Base-by-base conservation (phyloP, 2,329 filamentous ascomycete genomes). In the Trichoderma sp. region DNA sequence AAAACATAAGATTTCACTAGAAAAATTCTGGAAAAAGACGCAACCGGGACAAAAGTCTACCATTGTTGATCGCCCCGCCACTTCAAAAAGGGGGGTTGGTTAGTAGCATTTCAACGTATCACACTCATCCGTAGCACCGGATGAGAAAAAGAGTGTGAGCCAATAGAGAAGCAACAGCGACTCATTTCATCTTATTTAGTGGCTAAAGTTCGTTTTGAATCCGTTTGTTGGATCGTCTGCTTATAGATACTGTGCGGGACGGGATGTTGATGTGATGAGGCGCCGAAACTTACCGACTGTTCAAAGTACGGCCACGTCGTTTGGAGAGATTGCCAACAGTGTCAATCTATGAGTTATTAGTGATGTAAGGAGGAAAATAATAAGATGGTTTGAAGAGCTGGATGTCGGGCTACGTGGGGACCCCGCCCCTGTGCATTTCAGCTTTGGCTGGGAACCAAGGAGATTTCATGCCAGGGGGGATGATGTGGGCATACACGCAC, bases 381-480 rank as follows among this genome's bases (percentile, higher is more conserved):
- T 23, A 20, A 28, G 13, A 26, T 13, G 15, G 26, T 55, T n/a
- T 39, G 32, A 11, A 15, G 28, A 64, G 55, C 66, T 57, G 47
- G 57, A 6, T 32, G 47, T 59, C 26, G 36, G 39, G 36, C 13
- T 69, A 43, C 66, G 50, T 62, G 57, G 65, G n/a, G n/a, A 53
- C 50, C 68, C 58, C 68, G 55, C 66, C 57, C 39, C 55, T 64
- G 53, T 65, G 36, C 69, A 59, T 67, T 66, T 61, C 61, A 65
- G 66, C 70, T 61, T 47, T 13, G 28, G 39, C 39, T 26, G 39
- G 66, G 9, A 32, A 34, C 53, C 28, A 68, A 59, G 28, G 55
- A 32, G 23, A 20, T 32, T 53, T 0, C 47, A 53, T 53, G 11
- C 47, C 47, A 53, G 47, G 47, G 47, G 43, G 47, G 43, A 9